These are phyloP conservation scores for Gymnopus androsaceus DNA, from an alignment of 1,284 basidiomycete genomes.

Conservation along the genomic window DNA sequence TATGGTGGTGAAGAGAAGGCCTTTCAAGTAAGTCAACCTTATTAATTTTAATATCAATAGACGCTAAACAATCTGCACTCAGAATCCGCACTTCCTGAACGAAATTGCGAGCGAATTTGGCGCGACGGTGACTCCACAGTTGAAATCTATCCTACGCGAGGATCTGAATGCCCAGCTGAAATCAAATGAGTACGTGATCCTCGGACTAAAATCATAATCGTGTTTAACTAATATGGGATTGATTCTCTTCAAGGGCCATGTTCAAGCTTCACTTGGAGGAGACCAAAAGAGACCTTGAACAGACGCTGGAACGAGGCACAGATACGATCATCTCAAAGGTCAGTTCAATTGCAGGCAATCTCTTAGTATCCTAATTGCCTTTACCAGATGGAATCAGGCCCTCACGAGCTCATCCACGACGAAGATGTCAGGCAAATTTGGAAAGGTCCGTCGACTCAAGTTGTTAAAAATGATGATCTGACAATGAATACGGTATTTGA, in stretches of 20 bases:
- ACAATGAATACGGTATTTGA: slow-evolving; percentile 10
- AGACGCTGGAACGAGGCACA: slow-evolving; percentile 26
- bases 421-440: slow-evolving; percentile 32
- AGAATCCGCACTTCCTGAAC: slow-evolving; percentile 24
- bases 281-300: slow-evolving; percentile 23
- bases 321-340: slow-evolving; percentile 28
- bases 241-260: slow-evolving; percentile 16
- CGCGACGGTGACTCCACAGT: slow-evolving; percentile 16
- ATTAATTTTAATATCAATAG: neutral
- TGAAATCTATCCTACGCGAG: slow-evolving; percentile 18
- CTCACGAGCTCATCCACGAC: slow-evolving; percentile 33
- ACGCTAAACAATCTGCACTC: neutral
- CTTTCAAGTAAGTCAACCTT: slow-evolving; percentile 20
- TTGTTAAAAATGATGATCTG: neutral
- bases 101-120: slow-evolving; percentile 21
- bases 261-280: slow-evolving; percentile 27
- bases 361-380: neutral
- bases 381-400: slow-evolving; percentile 31
- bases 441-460: slow-evolving; percentile 26
- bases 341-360: neutral
- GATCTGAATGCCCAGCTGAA: slow-evolving; percentile 24
- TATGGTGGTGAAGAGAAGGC: slow-evolving; percentile 25
- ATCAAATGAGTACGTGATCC: slow-evolving; percentile 16
- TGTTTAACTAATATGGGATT: neutral
- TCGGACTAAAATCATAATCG: too few species aligned